Evolutionary conservation across 2,329 filamentous ascomycete genomes (phyloP), one percentile per base, ranked within the genome.

Genomic region (Aureobasidium sp.): DNA sequence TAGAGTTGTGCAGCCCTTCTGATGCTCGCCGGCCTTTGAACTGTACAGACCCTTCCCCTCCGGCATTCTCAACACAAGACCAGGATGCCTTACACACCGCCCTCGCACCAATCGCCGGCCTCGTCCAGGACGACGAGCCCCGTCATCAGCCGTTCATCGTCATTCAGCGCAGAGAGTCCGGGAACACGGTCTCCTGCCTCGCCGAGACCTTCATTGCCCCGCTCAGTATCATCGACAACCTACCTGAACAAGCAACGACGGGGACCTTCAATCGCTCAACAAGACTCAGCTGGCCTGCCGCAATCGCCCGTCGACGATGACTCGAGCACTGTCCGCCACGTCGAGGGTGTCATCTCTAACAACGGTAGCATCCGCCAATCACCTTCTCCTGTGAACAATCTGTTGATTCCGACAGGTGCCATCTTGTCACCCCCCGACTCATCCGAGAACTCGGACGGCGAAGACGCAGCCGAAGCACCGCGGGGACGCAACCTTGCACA

Each of bases 351-450:
- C 41, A 38, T 68, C 53, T 63, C 64, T 35, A 63, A 73, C 53
- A 77, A 75, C 65, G 75, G 75, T 67, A 88, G 82, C 70, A 74
- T 94, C 57, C 82, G 88, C 62, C 87, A 90, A 68, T 94, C 90
- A 42, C 88, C 89, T 14, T 85, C 88, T n/a, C 88, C 89, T 16
- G 71, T 89, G 58, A 88, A 83, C 58, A 83, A 88, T 71, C 79
- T 81, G 56, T 74, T 80, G 58, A 93, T 95, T 68, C 89, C 90
- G 37, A 81, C 82, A 57, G 89, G 88, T 57, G 90, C 88, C 58
- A 81, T 95, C 61, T 87, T 95, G 55, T 96, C 91, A 0, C 91
- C 91, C 30, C 91, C 91, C 8, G 91, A 96, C 63, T 95, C 90
- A 29, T 79, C 80, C 6, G 79, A 80, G 34, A 86, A 85, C 60